Percentiles rank a stretch among this genome's conserved stretches.
Conservation (phyloP, 139 green algal species). For the Picochlorum sp. region DNA sequence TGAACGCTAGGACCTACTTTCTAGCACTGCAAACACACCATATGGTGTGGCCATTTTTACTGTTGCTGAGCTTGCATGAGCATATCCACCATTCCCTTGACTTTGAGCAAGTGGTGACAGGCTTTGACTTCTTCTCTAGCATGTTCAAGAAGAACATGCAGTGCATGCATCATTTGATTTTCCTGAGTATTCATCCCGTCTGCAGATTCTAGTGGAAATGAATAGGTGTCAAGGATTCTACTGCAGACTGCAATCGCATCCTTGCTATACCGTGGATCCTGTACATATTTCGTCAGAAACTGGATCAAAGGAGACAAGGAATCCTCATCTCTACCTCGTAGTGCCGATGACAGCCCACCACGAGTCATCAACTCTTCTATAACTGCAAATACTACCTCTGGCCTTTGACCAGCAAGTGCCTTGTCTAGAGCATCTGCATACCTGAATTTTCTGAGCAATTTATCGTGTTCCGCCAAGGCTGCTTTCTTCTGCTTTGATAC, state of each 20-base stretch:
- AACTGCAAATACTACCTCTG: slow-evolving; percentile 62
- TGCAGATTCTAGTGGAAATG: slow-evolving; percentile 15
- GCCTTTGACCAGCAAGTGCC: slow-evolving; percentile 44
- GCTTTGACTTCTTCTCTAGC: slow-evolving; percentile 50
- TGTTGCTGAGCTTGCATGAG: slow-evolving; percentile 27
- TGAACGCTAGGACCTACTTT: too few relatives aligned
- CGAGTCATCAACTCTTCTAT: slow-evolving; percentile 70
- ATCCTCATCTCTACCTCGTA: slow-evolving; percentile 45
- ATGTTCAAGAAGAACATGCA: slow-evolving; percentile 30
- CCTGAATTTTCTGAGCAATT: slow-evolving; percentile 41
- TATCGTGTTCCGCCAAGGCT: slow-evolving; percentile 63
- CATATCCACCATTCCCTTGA: slow-evolving; percentile 62
- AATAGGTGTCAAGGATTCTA: slow-evolving; percentile 62
- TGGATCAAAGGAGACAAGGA: slow-evolving; percentile 54
- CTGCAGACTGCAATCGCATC: slow-evolving; percentile 43
- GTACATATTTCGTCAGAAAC: slow-evolving; percentile 35
- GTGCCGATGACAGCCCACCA: slow-evolving; percentile 47
- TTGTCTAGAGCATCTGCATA: slow-evolving; percentile 72
- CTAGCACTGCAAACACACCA: too few relatives aligned
- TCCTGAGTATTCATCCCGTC: background rate
- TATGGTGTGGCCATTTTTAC: slow-evolving; percentile 1
- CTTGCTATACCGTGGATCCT: slow-evolving; percentile 52
- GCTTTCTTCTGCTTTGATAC: slow-evolving; percentile 38
- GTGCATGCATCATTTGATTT: background rate
- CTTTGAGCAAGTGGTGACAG: slow-evolving; percentile 34